A percentile compares a stretch with the other conserved stretches of the same genome.
Conservation (phyloP, 2,329 filamentous ascomycete species). For the Nothopassalora personata region DNA sequence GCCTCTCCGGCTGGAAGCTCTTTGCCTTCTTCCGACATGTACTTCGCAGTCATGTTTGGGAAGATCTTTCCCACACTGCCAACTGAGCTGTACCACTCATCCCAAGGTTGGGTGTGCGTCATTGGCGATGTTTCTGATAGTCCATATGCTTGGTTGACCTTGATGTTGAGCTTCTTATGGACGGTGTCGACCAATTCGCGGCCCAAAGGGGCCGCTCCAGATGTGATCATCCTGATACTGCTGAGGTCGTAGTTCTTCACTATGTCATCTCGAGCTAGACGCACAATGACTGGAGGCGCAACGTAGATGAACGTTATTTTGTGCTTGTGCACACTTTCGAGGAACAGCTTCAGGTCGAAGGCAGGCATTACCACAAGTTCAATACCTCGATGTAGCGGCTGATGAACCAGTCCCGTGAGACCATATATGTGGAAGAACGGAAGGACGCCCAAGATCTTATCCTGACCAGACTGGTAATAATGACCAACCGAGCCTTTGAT, state of each 20-base stretch:
- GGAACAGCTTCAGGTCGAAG: conserved; percentile 78
- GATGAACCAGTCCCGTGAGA: conserved; percentile 67
- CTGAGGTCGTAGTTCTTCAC: conserved; percentile 76
- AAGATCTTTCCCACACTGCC: conserved; percentile 74
- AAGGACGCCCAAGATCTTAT: conserved; percentile 71
- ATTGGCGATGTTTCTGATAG: conserved; percentile 56
- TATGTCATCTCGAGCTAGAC: conserved; percentile 70
- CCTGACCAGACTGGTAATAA: conserved; percentile 47
- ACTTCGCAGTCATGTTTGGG: conserved; percentile 74
- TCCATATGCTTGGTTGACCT: conserved; percentile 87
- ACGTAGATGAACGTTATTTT: conserved; percentile 73
- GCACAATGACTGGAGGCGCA: conserved; percentile 76
- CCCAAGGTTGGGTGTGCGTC: conserved; percentile 50
- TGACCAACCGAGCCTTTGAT: conserved; percentile 49
- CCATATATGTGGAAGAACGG: conserved; percentile 93
- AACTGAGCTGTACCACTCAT: conserved; percentile 70
- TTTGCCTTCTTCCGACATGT: conserved; percentile 57
- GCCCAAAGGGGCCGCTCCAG: conserved; percentile 80
- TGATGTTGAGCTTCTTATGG: conserved; percentile 65
- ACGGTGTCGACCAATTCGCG: conserved; percentile 71
- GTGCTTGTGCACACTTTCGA: conserved; percentile 67
- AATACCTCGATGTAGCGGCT: conserved; percentile 60
- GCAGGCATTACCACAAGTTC: conserved; percentile 66
- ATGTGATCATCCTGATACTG: conserved; percentile 78
- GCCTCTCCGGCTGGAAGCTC: conserved; percentile 59